Evolutionary conservation across 179 eudicot genomes (phyloP).

Genomic region (Carnegiea gigantea): DNA sequence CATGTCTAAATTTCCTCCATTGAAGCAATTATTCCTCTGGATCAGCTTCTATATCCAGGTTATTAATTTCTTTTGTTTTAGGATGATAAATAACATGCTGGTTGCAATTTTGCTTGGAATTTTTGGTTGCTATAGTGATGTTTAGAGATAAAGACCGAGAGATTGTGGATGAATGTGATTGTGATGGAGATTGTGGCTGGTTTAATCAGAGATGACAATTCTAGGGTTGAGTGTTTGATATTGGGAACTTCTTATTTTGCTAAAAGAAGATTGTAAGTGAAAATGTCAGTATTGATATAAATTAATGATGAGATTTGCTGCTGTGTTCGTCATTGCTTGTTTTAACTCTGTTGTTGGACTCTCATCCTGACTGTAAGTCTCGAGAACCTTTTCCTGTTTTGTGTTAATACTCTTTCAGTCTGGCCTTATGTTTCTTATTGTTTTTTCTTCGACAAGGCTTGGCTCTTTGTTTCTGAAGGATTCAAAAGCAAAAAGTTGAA

Average conservation of each 20-base stretch:
- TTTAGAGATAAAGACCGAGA: background rate
- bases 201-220: background rate
- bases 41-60: slow-evolving; percentile 37
- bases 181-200: background rate
- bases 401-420: too few species aligned
- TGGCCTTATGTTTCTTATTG: too few species aligned
- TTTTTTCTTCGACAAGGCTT: too few species aligned
- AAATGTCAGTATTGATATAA: too few species aligned
- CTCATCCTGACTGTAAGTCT: too few species aligned
- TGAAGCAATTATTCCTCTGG: background rate
- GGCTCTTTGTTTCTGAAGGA: too few species aligned
- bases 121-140: background rate
- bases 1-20: too few species aligned
- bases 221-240: background rate
- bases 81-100: background rate
- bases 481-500: too few species aligned
- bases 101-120: background rate
- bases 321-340: too few species aligned
- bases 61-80: background rate
- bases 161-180: background rate
- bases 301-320: too few species aligned
- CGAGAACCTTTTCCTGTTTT: too few species aligned
- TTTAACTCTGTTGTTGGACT: too few species aligned
- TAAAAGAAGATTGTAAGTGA: background rate
- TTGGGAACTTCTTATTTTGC: background rate